Evolutionary conservation across 2,329 filamentous ascomycete genomes (phyloP), one percentile per base, ranked within the genome.

Genomic region (Escovopsis sp.): DNA sequence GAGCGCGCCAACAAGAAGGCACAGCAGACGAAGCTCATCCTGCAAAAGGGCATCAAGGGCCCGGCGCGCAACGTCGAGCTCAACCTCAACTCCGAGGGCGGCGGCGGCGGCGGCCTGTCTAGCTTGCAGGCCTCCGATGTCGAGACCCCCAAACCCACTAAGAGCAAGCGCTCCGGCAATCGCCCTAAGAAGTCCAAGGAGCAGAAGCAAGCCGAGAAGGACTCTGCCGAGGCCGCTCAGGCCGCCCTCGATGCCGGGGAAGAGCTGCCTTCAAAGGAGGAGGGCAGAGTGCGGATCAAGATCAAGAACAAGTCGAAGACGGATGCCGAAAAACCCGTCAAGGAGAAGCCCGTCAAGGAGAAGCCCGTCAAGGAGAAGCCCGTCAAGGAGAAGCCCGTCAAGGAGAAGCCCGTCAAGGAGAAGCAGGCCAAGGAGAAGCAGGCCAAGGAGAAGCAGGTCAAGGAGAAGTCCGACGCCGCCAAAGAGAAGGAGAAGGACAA

Each of bases 1-100:
- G 85, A 94, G 54, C 82, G 88, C 44, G 85, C 86, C 12, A 85
- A 86, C 54, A 91, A 93, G 65, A 96, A 94, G 68, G 88, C 86
- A 8, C 83, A 85, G 59, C 85, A 88, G 49, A 95, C 88, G 15
- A 87, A 87, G 63, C 75, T 85, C 47, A 84, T 91, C 39, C 69
- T 95, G 38, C 85, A 91, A 51, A 85, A 87, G 55, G 86, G 86
- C 40, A 84, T 85, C 55, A 94, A 75, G 74, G 91, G 71, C 55
- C 88, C 68, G 54, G 83, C 73, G 2, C 68, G 75, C 48, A 75
- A 73, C 48, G 67, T 88, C 48, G 82, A 87, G 46, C 78, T 85
- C 34, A 86, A 89, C 60, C 69, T 89, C 45, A 85, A 93, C 53
- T 23, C 23, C 4, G 23, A 23, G 23, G 23, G 23, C 4, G 23